phyloP scores from a whole-genome alignment of 2,329 filamentous ascomycete genomes.

The Parastagonospora avenae region DNA sequence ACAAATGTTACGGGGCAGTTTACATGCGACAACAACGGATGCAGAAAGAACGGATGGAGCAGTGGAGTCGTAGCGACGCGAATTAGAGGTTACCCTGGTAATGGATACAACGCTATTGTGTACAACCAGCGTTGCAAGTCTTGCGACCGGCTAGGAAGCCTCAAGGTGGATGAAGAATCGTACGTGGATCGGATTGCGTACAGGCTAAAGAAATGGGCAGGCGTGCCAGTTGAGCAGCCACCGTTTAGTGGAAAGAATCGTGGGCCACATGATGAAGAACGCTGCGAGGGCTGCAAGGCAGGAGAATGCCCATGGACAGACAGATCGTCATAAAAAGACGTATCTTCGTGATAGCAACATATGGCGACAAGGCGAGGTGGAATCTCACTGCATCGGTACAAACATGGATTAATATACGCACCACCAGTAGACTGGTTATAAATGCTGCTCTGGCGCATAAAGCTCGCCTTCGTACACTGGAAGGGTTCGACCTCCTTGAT shows the following conservation, averaged over 20 bases:
- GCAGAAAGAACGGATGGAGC: background rate
- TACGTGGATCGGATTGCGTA: background rate
- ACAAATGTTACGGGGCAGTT: background rate
- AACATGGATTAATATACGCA: too few species aligned
- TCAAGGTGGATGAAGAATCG: background rate
- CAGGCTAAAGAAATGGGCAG: background rate
- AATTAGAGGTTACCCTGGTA: background rate
- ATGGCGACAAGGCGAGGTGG: too few species aligned
- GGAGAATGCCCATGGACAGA: background rate
- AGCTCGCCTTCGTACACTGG: too few species aligned
- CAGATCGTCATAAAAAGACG: too few species aligned
- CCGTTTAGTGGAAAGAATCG: background rate
- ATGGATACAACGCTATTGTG: background rate
- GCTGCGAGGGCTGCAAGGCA: background rate
- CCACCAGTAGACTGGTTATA: too few species aligned
- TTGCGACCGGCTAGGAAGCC: background rate
- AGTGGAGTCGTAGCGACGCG: background rate
- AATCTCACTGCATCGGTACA: too few species aligned
- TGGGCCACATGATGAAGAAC: background rate
- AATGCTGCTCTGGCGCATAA: too few species aligned
- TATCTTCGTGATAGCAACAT: too few species aligned
- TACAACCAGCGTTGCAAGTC: background rate
- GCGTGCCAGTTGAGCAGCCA: background rate
- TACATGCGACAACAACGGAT: background rate
- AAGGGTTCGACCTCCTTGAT: too few species aligned